These are phyloP conservation scores for Eimeria acervulina DNA, from an alignment of 169 alveolate genomes.

Conservation along the genomic window DNA sequence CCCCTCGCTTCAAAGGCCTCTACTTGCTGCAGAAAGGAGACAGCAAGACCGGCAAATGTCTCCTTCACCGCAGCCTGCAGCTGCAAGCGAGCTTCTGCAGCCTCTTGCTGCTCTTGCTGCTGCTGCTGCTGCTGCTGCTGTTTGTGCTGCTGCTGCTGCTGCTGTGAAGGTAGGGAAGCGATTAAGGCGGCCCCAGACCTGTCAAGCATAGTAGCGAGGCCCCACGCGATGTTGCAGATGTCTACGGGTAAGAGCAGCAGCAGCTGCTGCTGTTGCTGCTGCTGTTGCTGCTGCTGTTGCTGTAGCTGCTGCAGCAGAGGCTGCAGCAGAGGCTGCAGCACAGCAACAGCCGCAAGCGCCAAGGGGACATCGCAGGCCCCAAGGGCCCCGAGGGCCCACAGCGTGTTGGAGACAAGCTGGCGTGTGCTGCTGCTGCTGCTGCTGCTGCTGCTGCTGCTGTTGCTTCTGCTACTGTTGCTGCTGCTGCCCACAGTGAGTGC, in stretches of 20 bases:
- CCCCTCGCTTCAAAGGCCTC: constrained; percentile 12
- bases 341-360: constrained; percentile 8
- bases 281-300: constrained; percentile 19
- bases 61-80: constrained; percentile 13
- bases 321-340: not conserved
- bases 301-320: constrained; percentile 23
- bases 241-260: constrained; percentile 55
- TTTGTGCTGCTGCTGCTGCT: constrained; percentile 41
- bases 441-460: not conserved
- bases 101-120: not conserved
- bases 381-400: constrained; percentile 62
- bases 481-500: not conserved
- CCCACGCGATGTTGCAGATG: constrained; percentile 44
- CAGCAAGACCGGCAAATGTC: constrained; percentile 16
- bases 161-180: not conserved
- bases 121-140: constrained; percentile 35
- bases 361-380: constrained; percentile 37
- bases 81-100: not conserved
- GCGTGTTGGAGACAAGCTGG: constrained; percentile 34
- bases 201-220: constrained; percentile 27
- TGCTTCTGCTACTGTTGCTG: constrained; percentile 32
- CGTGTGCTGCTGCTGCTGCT: constrained; percentile 42
- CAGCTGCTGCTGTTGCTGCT: constrained; percentile 24
- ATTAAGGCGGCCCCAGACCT: not conserved
- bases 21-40: not conserved